These are phyloP conservation scores for Blakeslea trispora DNA, from an alignment of 371 early-diverging fungal species.

Conservation along the genomic window DNA sequence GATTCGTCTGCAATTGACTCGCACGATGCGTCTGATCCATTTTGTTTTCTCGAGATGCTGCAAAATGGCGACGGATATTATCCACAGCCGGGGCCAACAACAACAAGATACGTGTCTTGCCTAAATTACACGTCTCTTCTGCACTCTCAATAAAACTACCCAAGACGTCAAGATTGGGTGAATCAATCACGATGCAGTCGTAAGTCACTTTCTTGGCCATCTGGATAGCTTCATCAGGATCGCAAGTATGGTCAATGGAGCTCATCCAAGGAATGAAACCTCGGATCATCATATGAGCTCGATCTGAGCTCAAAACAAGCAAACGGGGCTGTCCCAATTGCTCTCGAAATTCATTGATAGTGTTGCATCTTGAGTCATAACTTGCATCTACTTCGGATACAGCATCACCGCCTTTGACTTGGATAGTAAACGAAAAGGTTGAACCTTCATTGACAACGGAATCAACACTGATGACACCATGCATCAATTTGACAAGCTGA, in stretches of 20 bases:
- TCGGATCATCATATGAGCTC: conserved; percentile 33
- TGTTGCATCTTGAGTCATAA: conserved; percentile 26
- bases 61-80: conserved; percentile 29
- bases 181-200: conserved; percentile 39
- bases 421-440: conserved; percentile 52
- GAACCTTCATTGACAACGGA: conserved; percentile 53
- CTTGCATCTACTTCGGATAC: conserved; percentile 30
- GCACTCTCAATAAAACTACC: conserved; percentile 16
- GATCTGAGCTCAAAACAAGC: conserved; percentile 26
- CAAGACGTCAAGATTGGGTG: conserved; percentile 27
- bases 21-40: not conserved
- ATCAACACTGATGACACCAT: conserved; percentile 56
- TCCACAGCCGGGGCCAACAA: conserved; percentile 39
- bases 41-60: not conserved
- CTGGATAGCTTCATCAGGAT: conserved; percentile 20
- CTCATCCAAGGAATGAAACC: conserved; percentile 28
- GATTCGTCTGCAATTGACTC: not conserved
- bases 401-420: conserved; percentile 37
- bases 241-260: conserved; percentile 13
- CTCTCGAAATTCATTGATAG: conserved; percentile 22
- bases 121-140: conserved; percentile 17
- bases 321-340: conserved; percentile 40
- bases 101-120: conserved; percentile 30
- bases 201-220: conserved; percentile 12
- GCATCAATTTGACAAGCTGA: conserved; percentile 56